Evolutionary conservation across 257 asterid genomes (phyloP), one percentile per base, ranked within the genome.

Genomic region (Plantago elongata): DNA sequence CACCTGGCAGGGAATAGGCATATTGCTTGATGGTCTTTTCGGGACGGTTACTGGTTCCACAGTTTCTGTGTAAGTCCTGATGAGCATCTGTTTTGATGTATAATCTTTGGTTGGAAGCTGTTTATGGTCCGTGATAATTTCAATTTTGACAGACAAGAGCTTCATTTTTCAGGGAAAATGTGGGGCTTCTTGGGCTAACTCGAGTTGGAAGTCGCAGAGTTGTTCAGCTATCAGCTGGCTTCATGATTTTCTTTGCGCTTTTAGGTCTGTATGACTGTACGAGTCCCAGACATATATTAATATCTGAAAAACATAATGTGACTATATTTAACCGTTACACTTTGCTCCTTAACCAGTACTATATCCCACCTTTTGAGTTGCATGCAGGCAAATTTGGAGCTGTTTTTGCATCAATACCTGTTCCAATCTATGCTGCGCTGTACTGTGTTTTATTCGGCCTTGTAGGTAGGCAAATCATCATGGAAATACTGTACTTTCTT

Each of bases 131-230:
- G 50, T 55, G 16, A 45, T 15, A 57, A 37, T 50, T 45, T 38
- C 65, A 42, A 63, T 58, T 57, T 69, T 46, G 11, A 64, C 51
- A 22, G 27, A 16, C 52, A 29, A 17, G 49, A 9, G 30, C 42
- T 63, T 30, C 59, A 22, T 57, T 62, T 76, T 79, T 66, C 85
- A 93, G 99, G 78, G 99, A 93, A 77, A 93, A 93, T 57, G 88
- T 93, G 62, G 99, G 99, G 45, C 97, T 93, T 63, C 96, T 93
- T 56, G 99, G 99, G 61, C 89, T 93, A 52, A 93, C 99, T 55
- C 90, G 97, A 69, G 99, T 93, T 29, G 99, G 99, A 72, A 93
- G 99, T 64, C 96, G 99, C 13, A 78, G 99, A 79, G 99, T 93
- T 56, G 94, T 93, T 73, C 99, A 92, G 73, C 76, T 92, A 66